Evolutionary conservation across 352 stramenopile genomes (phyloP), one percentile per base, ranked within the genome.

Genomic region (Pythium dissotocum): DNA sequence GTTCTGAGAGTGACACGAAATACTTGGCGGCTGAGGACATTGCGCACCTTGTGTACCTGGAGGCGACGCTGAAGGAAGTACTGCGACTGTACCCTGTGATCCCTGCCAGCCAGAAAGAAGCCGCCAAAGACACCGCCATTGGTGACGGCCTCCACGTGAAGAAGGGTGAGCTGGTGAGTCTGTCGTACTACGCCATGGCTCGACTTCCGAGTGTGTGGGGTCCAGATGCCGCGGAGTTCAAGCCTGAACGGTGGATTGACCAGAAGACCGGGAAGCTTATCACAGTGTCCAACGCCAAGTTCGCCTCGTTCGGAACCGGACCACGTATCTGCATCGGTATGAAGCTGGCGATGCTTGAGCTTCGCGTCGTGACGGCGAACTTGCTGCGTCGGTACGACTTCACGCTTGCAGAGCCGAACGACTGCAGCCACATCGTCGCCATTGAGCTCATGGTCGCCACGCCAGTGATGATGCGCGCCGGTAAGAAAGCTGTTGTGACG

Each of bases 41-140:
- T 18, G 64, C 80, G 33, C 38, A 66, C 6, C 72, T 93, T 9
- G 59, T 81, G 33, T 94, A 90, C 57, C 57, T 89, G 24, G 72
- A 85, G n/a, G 85, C 80, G 2, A 72, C 80, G 10, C 51, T 91
- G 24, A 76, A 72, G 8, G 85, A 94, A 58, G 85, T 75, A n/a
- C 58, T 93, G 51, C 78, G 86, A 0, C 57, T 94, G 33, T 81
- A 87, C 57, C 83, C 86, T 72, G 75, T 21, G 67, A 51, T 56
- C 10, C 28, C 24, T 9, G 13, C 26, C 10, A 49, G 26, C 42
- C 6, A 24, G 14, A 49, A 49, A 26, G 42, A 49, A 16, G 42
- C 18, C 42, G 18, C 14, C 4, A 8, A 24, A 8, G 42, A 49
- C 14, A 49, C 42, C 18, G 42, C 18, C 10, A 21, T 49, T 26